These are phyloP conservation scores for Spergularia azorica DNA, from an alignment of 179 eudicot genomes.

Conservation along the genomic window DNA sequence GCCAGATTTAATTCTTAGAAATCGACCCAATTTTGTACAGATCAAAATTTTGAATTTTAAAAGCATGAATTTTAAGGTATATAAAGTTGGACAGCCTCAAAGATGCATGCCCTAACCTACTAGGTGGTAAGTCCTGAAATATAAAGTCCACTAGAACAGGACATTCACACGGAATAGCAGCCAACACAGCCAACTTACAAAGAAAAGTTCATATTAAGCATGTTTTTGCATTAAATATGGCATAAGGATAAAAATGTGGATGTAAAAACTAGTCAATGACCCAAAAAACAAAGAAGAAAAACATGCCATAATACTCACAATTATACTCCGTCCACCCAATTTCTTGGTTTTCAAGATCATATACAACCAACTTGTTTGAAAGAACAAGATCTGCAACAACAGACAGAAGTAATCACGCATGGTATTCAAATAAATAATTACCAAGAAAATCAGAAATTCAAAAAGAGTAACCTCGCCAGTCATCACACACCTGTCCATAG, in stretches of 20 bases:
- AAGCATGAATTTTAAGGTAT: too few relatives aligned
- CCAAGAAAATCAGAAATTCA: not conserved
- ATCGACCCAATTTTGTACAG: not conserved
- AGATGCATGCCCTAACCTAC: too few relatives aligned
- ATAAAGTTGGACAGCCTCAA: too few relatives aligned
- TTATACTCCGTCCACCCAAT: constrained; percentile 88
- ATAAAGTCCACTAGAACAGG: not conserved
- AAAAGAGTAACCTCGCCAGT: not conserved
- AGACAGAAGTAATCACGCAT: not conserved
- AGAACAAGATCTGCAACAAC: constrained; percentile 69
- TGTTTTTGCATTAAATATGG: not conserved
- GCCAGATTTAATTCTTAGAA: not conserved
- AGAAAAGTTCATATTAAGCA: not conserved
- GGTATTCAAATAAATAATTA: not conserved
- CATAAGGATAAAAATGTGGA: not conserved
- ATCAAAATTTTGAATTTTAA: too few relatives aligned
- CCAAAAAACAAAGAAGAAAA: not conserved
- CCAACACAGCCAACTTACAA: not conserved
- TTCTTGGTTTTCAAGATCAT: constrained; percentile 71
- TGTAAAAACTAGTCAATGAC: too few relatives aligned
- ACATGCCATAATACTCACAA: constrained; percentile 50
- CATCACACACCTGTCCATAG: not conserved
- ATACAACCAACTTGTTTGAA: constrained; percentile 70
- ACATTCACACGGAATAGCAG: not conserved
- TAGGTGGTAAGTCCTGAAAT: not conserved